Percentiles rank a stretch among this genome's conserved stretches.
Conservation (phyloP, 495 filamentous ascomycete genomes). For the Immersiella caudata region DNA sequence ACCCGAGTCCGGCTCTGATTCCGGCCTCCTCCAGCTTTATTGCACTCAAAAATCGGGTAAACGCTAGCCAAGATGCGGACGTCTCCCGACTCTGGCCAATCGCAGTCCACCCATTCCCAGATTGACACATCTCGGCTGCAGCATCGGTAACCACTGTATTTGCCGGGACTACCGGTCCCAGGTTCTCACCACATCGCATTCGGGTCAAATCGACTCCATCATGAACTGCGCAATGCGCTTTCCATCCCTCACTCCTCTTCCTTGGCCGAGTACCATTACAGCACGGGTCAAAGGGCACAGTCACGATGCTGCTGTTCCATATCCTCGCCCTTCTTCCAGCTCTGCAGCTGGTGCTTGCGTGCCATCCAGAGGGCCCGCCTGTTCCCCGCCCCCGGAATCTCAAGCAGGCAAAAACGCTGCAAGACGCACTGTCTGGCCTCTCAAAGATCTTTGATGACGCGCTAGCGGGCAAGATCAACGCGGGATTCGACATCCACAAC, state of each 20-base stretch:
- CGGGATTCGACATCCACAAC: constrained; percentile 25
- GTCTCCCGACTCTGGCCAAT: not conserved
- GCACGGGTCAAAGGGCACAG: not conserved
- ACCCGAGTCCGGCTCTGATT: not conserved
- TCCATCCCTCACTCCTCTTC: not conserved
- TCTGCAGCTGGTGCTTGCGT: constrained; percentile 11
- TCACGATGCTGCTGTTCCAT: not conserved
- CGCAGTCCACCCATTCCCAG: not conserved
- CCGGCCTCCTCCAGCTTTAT: not conserved
- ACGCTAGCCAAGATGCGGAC: not conserved
- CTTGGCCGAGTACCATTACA: not conserved
- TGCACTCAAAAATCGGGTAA: constrained; percentile 6
- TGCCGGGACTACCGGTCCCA: not conserved
- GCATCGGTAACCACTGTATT: not conserved
- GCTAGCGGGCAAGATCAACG: constrained; percentile 18
- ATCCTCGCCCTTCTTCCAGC: constrained; percentile 1
- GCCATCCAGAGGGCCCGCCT: constrained; percentile 21
- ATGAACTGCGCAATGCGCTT: not conserved
- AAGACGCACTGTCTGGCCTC: constrained; percentile 12
- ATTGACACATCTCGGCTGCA: not conserved
- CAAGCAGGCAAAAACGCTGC: constrained; percentile 9
- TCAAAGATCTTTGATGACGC: constrained; percentile 17
- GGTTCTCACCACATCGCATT: not conserved
- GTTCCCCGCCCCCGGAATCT: constrained; percentile 24
- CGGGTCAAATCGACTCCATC: not conserved